phyloP scores from a whole-genome alignment of 208 protist species.

The Histomonas meleagridis region DNA sequence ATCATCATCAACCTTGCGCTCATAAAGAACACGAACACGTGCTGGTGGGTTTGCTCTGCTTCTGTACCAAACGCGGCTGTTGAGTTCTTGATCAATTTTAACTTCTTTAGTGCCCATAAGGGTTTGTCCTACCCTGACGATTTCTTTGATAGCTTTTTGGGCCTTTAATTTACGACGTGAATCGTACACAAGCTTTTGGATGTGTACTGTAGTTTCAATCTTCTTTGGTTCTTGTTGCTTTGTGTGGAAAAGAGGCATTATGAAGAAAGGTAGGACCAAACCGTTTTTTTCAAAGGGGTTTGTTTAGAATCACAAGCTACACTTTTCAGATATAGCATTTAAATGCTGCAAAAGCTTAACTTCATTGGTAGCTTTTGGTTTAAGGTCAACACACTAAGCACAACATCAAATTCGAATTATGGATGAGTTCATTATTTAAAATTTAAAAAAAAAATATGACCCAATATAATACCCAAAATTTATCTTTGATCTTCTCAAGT shows the following conservation, averaged over 20 bases:
- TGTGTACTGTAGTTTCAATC: constrained; percentile 1
- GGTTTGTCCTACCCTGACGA: background rate
- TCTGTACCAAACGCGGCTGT: background rate
- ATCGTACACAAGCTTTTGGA: background rate
- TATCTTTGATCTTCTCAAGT: no score
- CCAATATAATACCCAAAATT: no score
- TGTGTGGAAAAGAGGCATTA: background rate
- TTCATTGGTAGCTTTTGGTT: no score
- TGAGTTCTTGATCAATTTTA: constrained; percentile 1
- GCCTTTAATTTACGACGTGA: background rate
- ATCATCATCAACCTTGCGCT: constrained; percentile 6
- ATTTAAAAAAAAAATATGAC: no score
- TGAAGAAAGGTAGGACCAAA: background rate
- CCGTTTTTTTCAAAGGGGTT: no score
- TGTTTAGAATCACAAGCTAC: no score
- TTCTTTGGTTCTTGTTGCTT: background rate
- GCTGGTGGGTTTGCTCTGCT: background rate
- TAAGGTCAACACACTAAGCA: no score
- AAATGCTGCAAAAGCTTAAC: no score
- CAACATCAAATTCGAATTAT: no score
- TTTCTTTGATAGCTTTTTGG: background rate
- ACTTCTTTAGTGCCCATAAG: background rate
- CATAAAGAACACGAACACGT: constrained; percentile 12
- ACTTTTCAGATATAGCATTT: no score
- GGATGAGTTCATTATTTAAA: no score